These are phyloP conservation scores for Ephemerocybe angulata DNA, from an alignment of 768 basidiomycete species.

Conservation along the genomic window DNA sequence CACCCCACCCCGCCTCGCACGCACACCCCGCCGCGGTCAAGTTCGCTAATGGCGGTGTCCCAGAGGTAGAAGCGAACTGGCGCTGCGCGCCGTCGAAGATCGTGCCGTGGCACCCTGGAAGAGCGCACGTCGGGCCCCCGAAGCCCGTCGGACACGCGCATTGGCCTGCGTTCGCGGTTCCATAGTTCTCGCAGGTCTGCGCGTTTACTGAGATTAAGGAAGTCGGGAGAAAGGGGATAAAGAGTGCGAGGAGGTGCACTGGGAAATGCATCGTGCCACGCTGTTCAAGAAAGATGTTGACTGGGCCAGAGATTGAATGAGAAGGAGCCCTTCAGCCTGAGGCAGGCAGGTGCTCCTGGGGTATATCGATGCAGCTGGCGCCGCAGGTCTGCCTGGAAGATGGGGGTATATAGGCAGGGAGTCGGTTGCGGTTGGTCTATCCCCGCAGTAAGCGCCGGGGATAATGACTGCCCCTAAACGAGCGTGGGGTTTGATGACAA, in stretches of 20 bases:
- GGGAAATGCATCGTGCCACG: background rate
- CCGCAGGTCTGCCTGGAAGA: background rate
- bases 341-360: too few species aligned
- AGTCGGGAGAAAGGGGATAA: constrained; percentile 18
- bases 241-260: background rate
- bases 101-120: constrained; percentile 75
- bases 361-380: background rate
- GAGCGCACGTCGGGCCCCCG: constrained; percentile 65
- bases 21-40: constrained; percentile 63
- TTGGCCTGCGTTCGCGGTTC: constrained; percentile 46
- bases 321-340: too few species aligned
- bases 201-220: constrained; percentile 23
- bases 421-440: background rate
- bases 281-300: too few species aligned
- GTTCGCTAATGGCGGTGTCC: constrained; percentile 56
- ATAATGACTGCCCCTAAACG: background rate
- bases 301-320: too few species aligned
- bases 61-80: constrained; percentile 40
- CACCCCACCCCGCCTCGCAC: constrained; percentile 74
- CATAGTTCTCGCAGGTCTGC: constrained; percentile 70
- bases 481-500: too few species aligned
- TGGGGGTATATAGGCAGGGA: background rate
- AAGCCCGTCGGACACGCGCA: constrained; percentile 84
- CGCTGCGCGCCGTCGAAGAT: constrained; percentile 69
- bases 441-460: background rate